Conservation (phyloP, 139 green algal genomes). For the Chlamydomonas sp. region DNA sequence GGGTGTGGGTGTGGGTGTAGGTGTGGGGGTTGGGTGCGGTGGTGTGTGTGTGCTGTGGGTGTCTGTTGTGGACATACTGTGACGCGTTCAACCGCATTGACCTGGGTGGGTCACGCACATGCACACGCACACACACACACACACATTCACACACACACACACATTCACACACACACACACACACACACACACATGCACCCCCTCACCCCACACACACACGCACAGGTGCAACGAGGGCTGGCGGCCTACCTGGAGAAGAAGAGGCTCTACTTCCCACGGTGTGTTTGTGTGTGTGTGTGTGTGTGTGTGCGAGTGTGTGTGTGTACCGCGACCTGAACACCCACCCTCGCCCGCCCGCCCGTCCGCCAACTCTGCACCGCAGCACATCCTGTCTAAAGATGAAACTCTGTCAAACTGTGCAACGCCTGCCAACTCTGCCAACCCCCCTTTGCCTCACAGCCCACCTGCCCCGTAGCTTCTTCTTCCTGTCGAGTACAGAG, state of each 20-base stretch:
- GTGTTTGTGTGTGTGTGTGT: slow-evolving; percentile 35
- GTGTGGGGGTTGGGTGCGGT: no score
- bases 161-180: background rate
- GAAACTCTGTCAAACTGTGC: background rate
- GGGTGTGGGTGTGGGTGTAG: no score
- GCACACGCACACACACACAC: background rate
- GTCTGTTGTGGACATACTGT: no score
- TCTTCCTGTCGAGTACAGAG: no score
- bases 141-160: background rate
- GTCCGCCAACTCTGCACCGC: background rate
- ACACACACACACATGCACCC: background rate
- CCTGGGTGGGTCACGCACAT: no score
- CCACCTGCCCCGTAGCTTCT: no score
- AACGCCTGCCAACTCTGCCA: background rate
- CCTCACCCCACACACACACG: background rate
- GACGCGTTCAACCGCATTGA: no score
- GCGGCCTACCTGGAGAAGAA: slow-evolving; percentile 65
- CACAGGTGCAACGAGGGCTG: slow-evolving; percentile 49
- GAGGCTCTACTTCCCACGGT: slow-evolving; percentile 60
- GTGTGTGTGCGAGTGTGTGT: background rate
- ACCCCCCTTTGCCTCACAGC: slow-evolving; percentile 30
- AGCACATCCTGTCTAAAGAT: no score
- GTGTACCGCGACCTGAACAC: slow-evolving; percentile 36
- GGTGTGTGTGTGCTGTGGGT: no score
- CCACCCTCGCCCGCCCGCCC: background rate